Percentiles rank a stretch among this genome's conserved stretches.
These are phyloP conservation scores for Tuber melanosporum DNA, from an alignment of 495 filamentous ascomycete genomes.

Conservation along the genomic window DNA sequence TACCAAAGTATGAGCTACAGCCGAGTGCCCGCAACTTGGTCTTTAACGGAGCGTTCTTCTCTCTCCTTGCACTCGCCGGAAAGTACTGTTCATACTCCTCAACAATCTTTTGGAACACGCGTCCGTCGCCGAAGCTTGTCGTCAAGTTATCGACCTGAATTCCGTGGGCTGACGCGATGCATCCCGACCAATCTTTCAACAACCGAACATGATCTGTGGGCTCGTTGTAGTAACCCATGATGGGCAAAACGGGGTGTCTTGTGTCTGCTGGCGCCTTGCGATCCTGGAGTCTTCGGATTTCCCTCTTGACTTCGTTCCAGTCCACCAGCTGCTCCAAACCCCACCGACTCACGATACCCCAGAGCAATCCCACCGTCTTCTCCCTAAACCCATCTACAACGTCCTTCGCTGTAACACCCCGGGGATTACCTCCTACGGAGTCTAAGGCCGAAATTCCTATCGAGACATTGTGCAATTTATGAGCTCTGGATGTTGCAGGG, in stretches of 20 bases:
- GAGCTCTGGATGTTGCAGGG: conserved; percentile 52
- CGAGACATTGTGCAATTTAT: conserved; percentile 58
- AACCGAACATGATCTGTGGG: conserved; percentile 44
- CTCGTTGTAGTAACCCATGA: conserved; percentile 34
- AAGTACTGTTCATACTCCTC: conserved; percentile 52
- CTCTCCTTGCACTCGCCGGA: conserved; percentile 26
- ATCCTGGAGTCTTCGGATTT: conserved; percentile 47
- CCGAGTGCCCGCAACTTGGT: conserved; percentile 42
- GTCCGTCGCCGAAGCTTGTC: conserved; percentile 56
- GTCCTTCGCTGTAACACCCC: conserved; percentile 52
- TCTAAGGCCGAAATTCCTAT: conserved; percentile 53
- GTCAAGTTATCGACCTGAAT: conserved; percentile 53
- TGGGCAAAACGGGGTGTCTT: neutral
- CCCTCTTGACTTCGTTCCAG: conserved; percentile 50
- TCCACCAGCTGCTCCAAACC: conserved; percentile 54
- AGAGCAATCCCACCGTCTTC: conserved; percentile 59
- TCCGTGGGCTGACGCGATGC: conserved; percentile 48
- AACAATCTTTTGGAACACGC: conserved; percentile 54
- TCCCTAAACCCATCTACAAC: conserved; percentile 64
- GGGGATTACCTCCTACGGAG: conserved; percentile 43
- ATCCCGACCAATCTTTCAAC: conserved; percentile 53
- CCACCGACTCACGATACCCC: conserved; percentile 55
- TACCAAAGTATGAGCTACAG: conserved; percentile 48
- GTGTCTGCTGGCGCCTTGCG: conserved; percentile 34
- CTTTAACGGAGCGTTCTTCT: conserved; percentile 24